Percentiles rank a stretch among this genome's conserved stretches.
phyloP scores from a whole-genome alignment of 495 filamentous ascomycete genomes.

The Aspergillus sclerotiicarbonarius region DNA sequence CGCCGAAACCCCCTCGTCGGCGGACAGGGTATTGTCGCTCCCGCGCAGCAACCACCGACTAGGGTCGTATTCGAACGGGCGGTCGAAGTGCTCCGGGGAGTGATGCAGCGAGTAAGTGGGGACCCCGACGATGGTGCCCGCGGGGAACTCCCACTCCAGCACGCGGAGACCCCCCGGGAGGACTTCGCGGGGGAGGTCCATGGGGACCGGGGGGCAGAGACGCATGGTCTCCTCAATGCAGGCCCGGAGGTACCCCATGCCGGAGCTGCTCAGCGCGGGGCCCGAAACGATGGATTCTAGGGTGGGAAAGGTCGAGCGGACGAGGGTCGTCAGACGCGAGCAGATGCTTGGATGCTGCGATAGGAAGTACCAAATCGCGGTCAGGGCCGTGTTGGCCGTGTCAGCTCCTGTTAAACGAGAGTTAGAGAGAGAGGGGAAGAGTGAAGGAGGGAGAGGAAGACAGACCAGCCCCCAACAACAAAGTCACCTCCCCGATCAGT shows the following conservation, averaged over 20 bases:
- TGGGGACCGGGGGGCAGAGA: conserved; percentile 10
- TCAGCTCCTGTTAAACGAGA: too few species aligned
- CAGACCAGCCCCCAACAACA: too few species aligned
- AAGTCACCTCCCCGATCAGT: too few species aligned
- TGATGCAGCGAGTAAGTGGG: background rate
- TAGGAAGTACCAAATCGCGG: conserved; percentile 4
- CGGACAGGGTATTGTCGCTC: conserved; percentile 7
- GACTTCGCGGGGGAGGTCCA: conserved; percentile 8
- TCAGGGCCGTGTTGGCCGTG: conserved; percentile 11
- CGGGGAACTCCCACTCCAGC: background rate
- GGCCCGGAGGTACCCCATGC: conserved; percentile 8
- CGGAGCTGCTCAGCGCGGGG: conserved; percentile 7
- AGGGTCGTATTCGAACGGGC: background rate
- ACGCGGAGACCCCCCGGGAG: background rate
- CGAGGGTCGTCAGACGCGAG: background rate
- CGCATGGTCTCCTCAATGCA: conserved; percentile 15
- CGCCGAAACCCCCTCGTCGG: background rate
- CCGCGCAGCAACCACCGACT: conserved; percentile 15
- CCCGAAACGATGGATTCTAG: conserved; percentile 9
- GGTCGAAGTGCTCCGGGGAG: background rate
- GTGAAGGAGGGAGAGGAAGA: too few species aligned
- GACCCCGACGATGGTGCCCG: background rate
- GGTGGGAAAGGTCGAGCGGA: conserved; percentile 6
- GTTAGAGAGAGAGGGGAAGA: too few species aligned
- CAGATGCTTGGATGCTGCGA: conserved; percentile 10